Percentiles rank a stretch among this genome's conserved stretches.
Conservation (phyloP, 164 flowering plant species). For the Berberis thunbergii region DNA sequence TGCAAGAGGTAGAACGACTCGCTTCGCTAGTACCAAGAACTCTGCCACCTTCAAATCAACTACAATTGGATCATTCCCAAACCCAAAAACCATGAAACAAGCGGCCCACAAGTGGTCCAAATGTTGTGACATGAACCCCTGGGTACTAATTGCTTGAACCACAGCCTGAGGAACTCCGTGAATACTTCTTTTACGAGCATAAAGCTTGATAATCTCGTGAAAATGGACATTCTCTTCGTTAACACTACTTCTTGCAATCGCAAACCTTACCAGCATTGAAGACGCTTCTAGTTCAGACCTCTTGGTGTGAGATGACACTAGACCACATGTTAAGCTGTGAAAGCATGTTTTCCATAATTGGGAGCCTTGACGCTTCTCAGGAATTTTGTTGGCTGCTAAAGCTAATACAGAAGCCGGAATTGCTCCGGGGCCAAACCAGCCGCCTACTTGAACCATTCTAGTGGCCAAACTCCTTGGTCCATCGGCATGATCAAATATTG, state of each 20-base stretch:
- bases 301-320: conserved; percentile 40
- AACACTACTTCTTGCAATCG: conserved; percentile 57
- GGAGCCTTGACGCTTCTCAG: conserved; percentile 35
- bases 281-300: conserved; percentile 77
- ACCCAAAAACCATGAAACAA: conserved; percentile 68
- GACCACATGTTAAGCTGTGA: conserved; percentile 55
- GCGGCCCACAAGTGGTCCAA: conserved; percentile 90
- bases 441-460: conserved; percentile 78
- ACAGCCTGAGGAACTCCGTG: conserved; percentile 53
- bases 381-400: conserved; percentile 59
- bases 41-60: conserved; percentile 66
- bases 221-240: conserved; percentile 47
- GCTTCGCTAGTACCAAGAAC: conserved; percentile 46
- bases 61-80: conserved; percentile 44
- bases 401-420: conserved; percentile 56
- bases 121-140: conserved; percentile 40
- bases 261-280: conserved; percentile 71
- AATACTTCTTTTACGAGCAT: conserved; percentile 53
- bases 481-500: conserved; percentile 93
- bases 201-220: conserved; percentile 63
- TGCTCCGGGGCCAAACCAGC: conserved; percentile 86
- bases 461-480: conserved; percentile 82
- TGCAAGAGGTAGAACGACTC: conserved; percentile 69
- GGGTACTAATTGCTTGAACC: conserved; percentile 55
- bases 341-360: conserved; percentile 45